phyloP scores from a whole-genome alignment of 352 stramenopile species.

The Globisporangium carolinianum region DNA sequence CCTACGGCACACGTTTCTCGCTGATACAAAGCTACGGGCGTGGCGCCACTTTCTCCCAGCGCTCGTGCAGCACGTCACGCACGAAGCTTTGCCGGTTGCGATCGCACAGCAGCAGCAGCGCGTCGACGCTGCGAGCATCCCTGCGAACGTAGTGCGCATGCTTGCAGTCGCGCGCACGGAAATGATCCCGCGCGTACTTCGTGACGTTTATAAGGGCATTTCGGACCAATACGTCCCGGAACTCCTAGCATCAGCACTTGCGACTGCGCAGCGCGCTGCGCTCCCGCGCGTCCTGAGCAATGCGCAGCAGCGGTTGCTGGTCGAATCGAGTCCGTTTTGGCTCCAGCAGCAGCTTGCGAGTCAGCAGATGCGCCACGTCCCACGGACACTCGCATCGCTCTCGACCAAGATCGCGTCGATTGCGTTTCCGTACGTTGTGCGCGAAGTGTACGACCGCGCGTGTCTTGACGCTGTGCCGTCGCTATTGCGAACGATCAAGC shows the following conservation, averaged over 20 bases:
- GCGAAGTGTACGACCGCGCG: constrained; percentile 48
- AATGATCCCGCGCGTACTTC: constrained; percentile 51
- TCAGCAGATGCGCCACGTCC: constrained; percentile 39
- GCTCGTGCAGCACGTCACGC: constrained; percentile 21
- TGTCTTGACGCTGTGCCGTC: constrained; percentile 59
- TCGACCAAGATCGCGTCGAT: constrained; percentile 32
- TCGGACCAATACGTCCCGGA: constrained; percentile 41
- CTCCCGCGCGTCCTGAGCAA: constrained; percentile 58
- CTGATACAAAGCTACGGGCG: constrained; percentile 45
- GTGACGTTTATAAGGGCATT: constrained; percentile 55
- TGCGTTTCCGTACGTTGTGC: constrained; percentile 55
- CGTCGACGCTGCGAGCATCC: constrained; percentile 38
- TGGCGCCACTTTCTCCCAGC: constrained; percentile 36
- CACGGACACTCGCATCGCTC: constrained; percentile 37
- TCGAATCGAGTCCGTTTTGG: constrained; percentile 44
- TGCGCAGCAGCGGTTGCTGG: constrained; percentile 29
- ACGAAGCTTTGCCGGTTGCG: constrained; percentile 30
- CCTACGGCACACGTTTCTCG: constrained; percentile 42
- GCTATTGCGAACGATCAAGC: constrained; percentile 55
- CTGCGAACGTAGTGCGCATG: constrained; percentile 38
- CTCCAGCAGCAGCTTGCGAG: constrained; percentile 29
- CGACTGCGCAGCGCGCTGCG: constrained; percentile 18
- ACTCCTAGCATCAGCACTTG: constrained; percentile 25
- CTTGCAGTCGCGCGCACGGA: constrained; percentile 41
- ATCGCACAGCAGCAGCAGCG: constrained; percentile 34